Base-by-base conservation (phyloP, 2,329 filamentous ascomycete species). In the Colletotrichum magnum region DNA sequence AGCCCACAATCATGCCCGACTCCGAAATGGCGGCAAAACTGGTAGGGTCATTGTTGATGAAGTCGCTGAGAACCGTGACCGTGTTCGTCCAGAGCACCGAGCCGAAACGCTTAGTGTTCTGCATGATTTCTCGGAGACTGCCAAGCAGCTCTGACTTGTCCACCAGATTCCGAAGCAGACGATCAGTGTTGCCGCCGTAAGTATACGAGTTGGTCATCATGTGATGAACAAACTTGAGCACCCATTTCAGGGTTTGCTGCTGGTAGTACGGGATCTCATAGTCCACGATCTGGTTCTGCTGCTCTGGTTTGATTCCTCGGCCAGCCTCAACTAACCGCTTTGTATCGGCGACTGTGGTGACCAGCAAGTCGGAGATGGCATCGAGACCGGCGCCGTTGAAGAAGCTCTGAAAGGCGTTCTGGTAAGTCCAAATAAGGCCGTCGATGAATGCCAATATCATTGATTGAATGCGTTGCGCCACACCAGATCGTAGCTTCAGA, bases 41-140 rank as follows among this genome's bases (percentile, higher is more conserved):
- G 0, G 96, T 99, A 0, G 96, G 96, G 76, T 99, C 96, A 77
- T 98, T 98, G 81, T 99, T 97, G 75, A 99, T 97, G 80, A 99
- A 99, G 74, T 94, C 95, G 77, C 94, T 96, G 58, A 99, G 85
- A 65, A 98, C 95, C 63, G 92, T 95, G 71, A 97, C 94, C 6
- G 94, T 93, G 78, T 95, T 95, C 57, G 94, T 97, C 96, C 96
- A 99, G 5, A 98, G 94, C 68, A 96, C 92, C 2, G 95, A 96
- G 13, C 96, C 96, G 77, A 95, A 99, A 45, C 91, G 86, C 60
- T 85, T 85, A 45, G 93, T 91, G 75, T 97, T 92, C 72, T 92
- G 90, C 72, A 98, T 92, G 53, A 99, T 93, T 45, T 90, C 87
- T 62, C 93, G 91, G 58, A 99, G 86, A 66, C 93, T 94, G 24